Evolutionary conservation across 371 early-diverging fungal species (phyloP), one percentile per base, ranked within the genome.

Genomic region (Mucor ambiguus): DNA sequence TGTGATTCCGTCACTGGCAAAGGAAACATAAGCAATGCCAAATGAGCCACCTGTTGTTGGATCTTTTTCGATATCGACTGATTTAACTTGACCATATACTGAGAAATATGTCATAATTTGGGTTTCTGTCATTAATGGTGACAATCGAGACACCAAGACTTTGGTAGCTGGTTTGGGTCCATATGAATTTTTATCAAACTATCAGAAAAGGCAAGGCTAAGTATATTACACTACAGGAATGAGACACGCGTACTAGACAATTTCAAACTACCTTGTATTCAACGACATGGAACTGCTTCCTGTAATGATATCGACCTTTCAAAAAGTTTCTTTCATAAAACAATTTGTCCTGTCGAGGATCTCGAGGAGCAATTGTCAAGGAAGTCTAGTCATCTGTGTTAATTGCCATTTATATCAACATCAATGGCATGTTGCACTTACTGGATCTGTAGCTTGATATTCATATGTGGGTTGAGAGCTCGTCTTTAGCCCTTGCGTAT

Each of bases 1-100:
- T 22, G 69, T 68, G 22, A 63, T 38, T 33, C 38, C 63, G 11
- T 73, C 77, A 28, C 71, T 72, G 29, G 74, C 77, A 68, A 86
- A 86, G n/a, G 76, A 71, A 14, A 85, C 85, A 30, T 76, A 76
- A 16, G 84, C 87, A 46, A 87, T 73, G 24, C 87, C 87, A 24
- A 87, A 76, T 7, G 85, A 84, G 8, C 77, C 78, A 12, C 85
- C 85, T 6, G 87, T 85, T 29, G 73, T 77, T 24, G 85, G 82
- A 55, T 78, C 75, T 63, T 80, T 78, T 56, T 85, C 85, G 60
- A 87, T 83, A 32, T 78, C 67, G 30, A 85, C 85, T 37, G 65
- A 64, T 44, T 78, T 64, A 4, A 87, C 85, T 60, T 81, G 75
- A 2, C 87, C 85, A 68, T 85, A 87, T 26, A 84, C 75, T 52